Evolutionary conservation across 352 stramenopile species (phyloP).

Genomic region (Pythium diclinum): DNA sequence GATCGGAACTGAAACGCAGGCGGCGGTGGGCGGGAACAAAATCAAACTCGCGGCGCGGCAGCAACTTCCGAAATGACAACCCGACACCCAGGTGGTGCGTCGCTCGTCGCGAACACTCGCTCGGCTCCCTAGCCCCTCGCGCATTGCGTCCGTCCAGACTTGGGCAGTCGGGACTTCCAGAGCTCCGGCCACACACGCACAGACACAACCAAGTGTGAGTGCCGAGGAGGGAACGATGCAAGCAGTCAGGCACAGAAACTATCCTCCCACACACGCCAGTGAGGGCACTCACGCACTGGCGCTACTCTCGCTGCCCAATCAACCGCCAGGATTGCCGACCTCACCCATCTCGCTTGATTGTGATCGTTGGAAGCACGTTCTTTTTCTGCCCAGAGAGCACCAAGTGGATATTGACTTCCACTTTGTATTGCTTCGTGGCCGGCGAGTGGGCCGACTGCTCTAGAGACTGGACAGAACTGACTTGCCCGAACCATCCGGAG

Average conservation of each 20-base stretch:
- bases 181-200: not conserved
- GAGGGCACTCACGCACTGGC: slow-evolving; percentile 23
- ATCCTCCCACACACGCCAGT: slow-evolving; percentile 1
- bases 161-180: not conserved
- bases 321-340: not conserved
- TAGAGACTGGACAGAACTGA: slow-evolving; percentile 22
- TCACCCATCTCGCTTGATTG: slow-evolving; percentile 22
- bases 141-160: slow-evolving; percentile 4
- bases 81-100: slow-evolving; percentile 23
- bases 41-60: slow-evolving; percentile 4
- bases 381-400: slow-evolving; percentile 21
- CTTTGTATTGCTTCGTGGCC: slow-evolving; percentile 1
- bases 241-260: slow-evolving; percentile 8
- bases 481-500: slow-evolving; percentile 17
- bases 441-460: not conserved
- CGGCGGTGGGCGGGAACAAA: slow-evolving; percentile 1
- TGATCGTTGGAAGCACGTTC: slow-evolving; percentile 13
- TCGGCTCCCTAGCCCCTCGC: slow-evolving; percentile 10
- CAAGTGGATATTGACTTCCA: slow-evolving; percentile 13
- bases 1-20: slow-evolving; percentile 3
- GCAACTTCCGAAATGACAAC: slow-evolving; percentile 31
- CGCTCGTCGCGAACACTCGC: slow-evolving; percentile 16
- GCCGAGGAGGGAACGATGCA: slow-evolving; percentile 17
- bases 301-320: slow-evolving; percentile 15
- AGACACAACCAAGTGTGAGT: not conserved